phyloP scores from a whole-genome alignment of 2,329 filamentous ascomycete genomes.

The Diaporthe aspalathi region DNA sequence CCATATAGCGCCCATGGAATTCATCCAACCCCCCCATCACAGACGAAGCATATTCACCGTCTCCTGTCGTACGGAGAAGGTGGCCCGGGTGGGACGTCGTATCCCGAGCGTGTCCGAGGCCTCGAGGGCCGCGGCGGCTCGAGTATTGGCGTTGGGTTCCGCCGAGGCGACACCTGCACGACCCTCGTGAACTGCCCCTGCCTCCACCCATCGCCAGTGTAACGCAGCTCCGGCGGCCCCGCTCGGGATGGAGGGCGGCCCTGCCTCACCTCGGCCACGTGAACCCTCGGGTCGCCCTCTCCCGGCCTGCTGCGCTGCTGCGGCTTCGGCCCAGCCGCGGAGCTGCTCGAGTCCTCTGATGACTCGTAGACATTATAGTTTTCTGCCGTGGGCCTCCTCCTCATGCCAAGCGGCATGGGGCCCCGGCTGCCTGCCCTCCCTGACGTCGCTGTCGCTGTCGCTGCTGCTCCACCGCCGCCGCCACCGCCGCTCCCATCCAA shows the following conservation, averaged over 20 bases:
- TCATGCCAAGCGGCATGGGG: conserved; percentile 1
- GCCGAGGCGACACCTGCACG: conserved; percentile 5
- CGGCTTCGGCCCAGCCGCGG: conserved; percentile 1
- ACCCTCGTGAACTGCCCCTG: conserved; percentile 15
- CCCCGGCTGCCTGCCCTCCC: conserved; percentile 26
- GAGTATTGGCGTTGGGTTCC: conserved; percentile 9
- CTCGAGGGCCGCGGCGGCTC: conserved; percentile 22
- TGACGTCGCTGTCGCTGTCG: background rate
- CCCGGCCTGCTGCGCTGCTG: conserved; percentile 14
- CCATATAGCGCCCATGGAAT: too few relatives aligned
- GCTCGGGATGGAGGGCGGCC: conserved; percentile 4
- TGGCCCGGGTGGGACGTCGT: conserved; percentile 12
- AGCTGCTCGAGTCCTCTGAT: conserved; percentile 15
- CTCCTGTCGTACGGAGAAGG: conserved; percentile 27
- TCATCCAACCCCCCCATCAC: background rate
- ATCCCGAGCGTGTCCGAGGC: conserved; percentile 29
- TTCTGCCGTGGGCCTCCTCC: conserved; percentile 28
- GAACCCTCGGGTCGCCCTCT: conserved; percentile 23
- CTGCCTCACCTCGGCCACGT: conserved; percentile 18
- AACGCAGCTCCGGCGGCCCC: conserved; percentile 19
- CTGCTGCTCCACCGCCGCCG: background rate
- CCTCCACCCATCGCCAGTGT: conserved; percentile 11
- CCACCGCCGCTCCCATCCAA: conserved; percentile 12
- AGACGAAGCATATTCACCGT: background rate
- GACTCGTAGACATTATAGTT: conserved; percentile 29